These are phyloP conservation scores for Amanita rubescens DNA, from an alignment of 768 basidiomycete genomes.

Conservation along the genomic window DNA sequence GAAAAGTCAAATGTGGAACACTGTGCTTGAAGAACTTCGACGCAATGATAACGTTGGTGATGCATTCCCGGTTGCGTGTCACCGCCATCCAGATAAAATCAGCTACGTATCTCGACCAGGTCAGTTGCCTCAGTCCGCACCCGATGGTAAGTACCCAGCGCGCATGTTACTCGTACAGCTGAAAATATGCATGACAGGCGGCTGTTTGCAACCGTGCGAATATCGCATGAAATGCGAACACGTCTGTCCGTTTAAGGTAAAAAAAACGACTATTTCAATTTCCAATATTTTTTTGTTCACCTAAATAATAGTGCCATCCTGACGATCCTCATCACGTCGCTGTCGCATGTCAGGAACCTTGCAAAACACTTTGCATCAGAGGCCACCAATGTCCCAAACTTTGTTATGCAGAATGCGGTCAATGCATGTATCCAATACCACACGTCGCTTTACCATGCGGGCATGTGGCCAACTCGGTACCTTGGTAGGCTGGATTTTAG, in stretches of 20 bases:
- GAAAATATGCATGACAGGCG: constrained; percentile 30
- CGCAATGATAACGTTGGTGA: constrained; percentile 36
- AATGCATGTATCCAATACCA: constrained; percentile 40
- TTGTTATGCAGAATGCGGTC: constrained; percentile 47
- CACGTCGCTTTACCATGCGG: constrained; percentile 52
- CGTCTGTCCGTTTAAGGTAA: constrained; percentile 53
- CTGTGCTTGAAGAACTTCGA: constrained; percentile 51
- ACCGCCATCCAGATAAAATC: constrained; percentile 40
- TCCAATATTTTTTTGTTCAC: too few relatives aligned
- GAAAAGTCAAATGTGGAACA: constrained; percentile 49
- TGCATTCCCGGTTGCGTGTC: constrained; percentile 50
- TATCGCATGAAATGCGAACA: constrained; percentile 54
- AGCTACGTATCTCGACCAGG: constrained; percentile 43
- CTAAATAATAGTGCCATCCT: constrained; percentile 48
- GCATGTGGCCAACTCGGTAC: constrained; percentile 34
- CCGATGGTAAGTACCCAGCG: constrained; percentile 38
- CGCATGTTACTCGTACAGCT: neutral
- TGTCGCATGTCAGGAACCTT: constrained; percentile 39
- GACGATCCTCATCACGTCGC: constrained; percentile 49
- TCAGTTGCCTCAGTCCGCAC: constrained; percentile 40
- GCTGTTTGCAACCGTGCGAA: constrained; percentile 54
- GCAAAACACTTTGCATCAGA: constrained; percentile 44
- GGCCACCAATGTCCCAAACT: constrained; percentile 50
- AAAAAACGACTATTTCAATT: too few relatives aligned
- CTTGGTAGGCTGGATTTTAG: constrained; percentile 39